Evolutionary conservation across 768 basidiomycete species (phyloP), one percentile per base, ranked within the genome.

Genomic region (Kwoniella botswanensis): DNA sequence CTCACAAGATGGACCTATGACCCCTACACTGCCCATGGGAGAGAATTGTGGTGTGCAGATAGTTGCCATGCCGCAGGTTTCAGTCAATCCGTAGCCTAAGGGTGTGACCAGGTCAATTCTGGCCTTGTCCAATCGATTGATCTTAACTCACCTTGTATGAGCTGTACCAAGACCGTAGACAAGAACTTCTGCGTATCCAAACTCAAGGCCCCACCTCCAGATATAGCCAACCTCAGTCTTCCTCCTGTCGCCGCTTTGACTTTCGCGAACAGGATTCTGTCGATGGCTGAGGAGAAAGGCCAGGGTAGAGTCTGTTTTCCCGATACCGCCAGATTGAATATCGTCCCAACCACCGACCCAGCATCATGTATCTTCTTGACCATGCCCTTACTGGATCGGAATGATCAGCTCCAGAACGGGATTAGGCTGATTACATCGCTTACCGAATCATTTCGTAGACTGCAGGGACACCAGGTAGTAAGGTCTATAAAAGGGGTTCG

Each of bases 121-220:
- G 6, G 35, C 35, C 35, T 35, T 7, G 35, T 35, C 35, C 35
- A 35, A 35, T 35, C 35, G 22, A 43, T 21, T 22, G 35, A 60
- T 29, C 57, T 26, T 59, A 50, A 65, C 71, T 66, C 67, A 93
- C 82, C 83, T 26, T 81, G 79, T 43, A 82, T 71, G 17, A 78
- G 71, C 3, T 76, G 79, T n/a, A 75, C 77, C 15, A 84, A 68
- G 7, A 77, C 78, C 2, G 77, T 82, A 13, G 64, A 74, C 44
- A 84, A 64, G 76, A 84, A 84, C 58, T 76, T 73, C 65, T 84
- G 83, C 1, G 83, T 82, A 10, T 76, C 69, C 42, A 67, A 43
- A 42, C 75, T 78, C 22, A 78, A 64, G 9, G 71, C 67, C 43
- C 79, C 76, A n/a, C 75, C 82, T 65, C 82, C 82, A 29, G 76